Base-by-base conservation (phyloP, 164 flowering plant species). In the Echeveria elegans region DNA sequence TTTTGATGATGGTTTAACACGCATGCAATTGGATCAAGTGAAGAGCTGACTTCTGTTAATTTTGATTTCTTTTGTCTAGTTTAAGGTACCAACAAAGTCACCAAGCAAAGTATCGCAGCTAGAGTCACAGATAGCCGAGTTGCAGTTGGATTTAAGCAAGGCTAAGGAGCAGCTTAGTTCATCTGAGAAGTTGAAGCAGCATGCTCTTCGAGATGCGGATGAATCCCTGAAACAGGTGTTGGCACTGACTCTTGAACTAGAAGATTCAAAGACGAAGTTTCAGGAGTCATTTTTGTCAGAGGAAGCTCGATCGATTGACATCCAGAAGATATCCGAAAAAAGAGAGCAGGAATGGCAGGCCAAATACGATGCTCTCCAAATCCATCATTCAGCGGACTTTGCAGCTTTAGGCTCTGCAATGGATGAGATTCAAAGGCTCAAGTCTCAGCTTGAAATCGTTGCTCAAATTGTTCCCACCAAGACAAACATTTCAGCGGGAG, bases 181-280 rank as follows among this genome's bases (percentile, higher is more conserved):
- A 8, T 83, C 91, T 4, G 92, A 95, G 69, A 77, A 88, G 73
- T 72, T 72, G 34, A 88, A 81, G 79, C 74, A 58, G 66, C 78
- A 71, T 56, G 90, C 87, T 14, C 78, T 79, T 72, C 79, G 73
- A 64, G 93, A 92, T 32, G 96, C 91, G n/a, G 94, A 88, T 69
- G 91, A 88, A 34, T 73, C 85, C 50, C 80, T 82, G 77, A 81
- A 82, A 70, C 84, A 88, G 73, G 78, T 88, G 10, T 48, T 56
- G 11, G 83, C 73, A 64, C 34, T 90, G 70, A 79, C 90, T 41
- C 66, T 67, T 21, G 80, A 88, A 75, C 81, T 85, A 4, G 88
- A 86, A 58, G 90, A 83, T 36, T 80, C 89, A 7, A 80, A 88
- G 64, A 72, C 72, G 70, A 84, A 81, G 71, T 75, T 86, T 69